A percentile compares a stretch with the other conserved stretches of the same genome.
Evolutionary conservation across 768 basidiomycete species (phyloP).

Genomic region (Holtermanniella nyarrowii): DNA sequence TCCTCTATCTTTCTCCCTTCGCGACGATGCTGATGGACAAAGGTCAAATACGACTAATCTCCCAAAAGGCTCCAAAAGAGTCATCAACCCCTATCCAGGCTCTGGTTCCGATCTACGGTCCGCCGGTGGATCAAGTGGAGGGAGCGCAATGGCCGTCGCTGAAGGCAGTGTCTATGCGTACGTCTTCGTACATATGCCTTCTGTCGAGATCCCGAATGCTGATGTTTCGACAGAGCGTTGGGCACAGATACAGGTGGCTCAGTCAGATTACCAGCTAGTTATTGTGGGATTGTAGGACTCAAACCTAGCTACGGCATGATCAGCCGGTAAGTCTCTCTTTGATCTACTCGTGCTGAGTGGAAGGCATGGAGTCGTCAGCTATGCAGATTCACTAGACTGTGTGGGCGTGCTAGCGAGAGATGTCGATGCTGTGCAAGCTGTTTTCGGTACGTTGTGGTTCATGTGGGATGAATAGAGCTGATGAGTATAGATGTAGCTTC

Average conservation of each 20-base stretch:
- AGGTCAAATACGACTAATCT: constrained; percentile 60
- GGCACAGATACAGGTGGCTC: constrained; percentile 96
- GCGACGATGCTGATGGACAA: neutral
- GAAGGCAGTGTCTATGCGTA: constrained; percentile 74
- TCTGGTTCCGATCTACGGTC: constrained; percentile 44
- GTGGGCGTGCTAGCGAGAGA: constrained; percentile 67
- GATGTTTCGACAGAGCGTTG: constrained; percentile 53
- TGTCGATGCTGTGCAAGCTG: constrained; percentile 46
- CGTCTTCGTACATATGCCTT: constrained; percentile 36
- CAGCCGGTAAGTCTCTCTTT: constrained; percentile 54
- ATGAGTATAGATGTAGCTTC: constrained; percentile 47
- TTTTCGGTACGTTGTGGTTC: constrained; percentile 69
- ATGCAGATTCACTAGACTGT: constrained; percentile 89
- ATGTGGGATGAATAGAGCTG: neutral
- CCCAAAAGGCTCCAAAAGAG: constrained; percentile 63
- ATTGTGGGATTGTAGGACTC: constrained; percentile 81
- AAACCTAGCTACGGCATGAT: constrained; percentile 92
- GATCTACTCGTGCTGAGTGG: neutral
- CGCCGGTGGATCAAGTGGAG: constrained; percentile 89
- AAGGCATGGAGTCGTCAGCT: constrained; percentile 84
- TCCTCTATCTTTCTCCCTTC: neutral
- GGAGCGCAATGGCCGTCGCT: constrained; percentile 87
- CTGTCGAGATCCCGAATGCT: neutral
- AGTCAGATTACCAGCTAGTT: constrained; percentile 80
- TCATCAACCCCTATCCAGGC: constrained; percentile 59